Base-by-base conservation (phyloP, 177 flowering plant species). In the Tripterygium wilfordii region DNA sequence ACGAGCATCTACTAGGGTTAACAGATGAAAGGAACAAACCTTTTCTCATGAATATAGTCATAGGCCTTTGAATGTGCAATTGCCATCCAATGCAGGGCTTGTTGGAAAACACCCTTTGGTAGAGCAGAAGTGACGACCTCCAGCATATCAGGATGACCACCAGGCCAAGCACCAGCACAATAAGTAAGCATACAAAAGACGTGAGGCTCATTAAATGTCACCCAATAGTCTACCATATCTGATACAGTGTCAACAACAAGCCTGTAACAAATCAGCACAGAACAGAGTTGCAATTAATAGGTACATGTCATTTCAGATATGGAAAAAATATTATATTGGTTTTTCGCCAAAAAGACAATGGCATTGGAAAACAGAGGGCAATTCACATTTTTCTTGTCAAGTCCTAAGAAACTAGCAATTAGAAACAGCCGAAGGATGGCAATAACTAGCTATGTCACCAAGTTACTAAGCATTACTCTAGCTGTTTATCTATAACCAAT, bases 131-230 rank as follows among this genome's bases (percentile, higher is more conserved):
- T 83, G 27, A 95, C 98, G 40, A 53, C 88, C 67, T 92, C 98
- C 59, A 88, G 62, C 91, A 86, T 74, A 62, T 86, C 94, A 61
- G 96, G 98, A 63, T 83, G 65, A 45, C 96, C 96, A 42, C 98
- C 98, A 65, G 94, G 96, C 96, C 98, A 92, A 67, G 98, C 74
- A 56, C 98, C 98, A 48, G 98, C 96, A 65, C 88, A 86, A 32
- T 92, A 92, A n/a, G 96, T 92, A 17, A 88, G 82, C 89, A 86
- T 63, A 66, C 82, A 72, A 51, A 88, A 88, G 36, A 92, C 77
- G 77, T 92, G 98, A 54, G 98, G 98, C 69, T 92, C 98, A 65
- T 92, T 92, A 68, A 92, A 92, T 2, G 84, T 84, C 37, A 88
- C 69, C 98, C 98, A 92, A 66, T 82, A 92, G 69, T 92, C 98